These are phyloP conservation scores for Mimosa pudica DNA, from an alignment of 306 rosid species.

Conservation along the genomic window DNA sequence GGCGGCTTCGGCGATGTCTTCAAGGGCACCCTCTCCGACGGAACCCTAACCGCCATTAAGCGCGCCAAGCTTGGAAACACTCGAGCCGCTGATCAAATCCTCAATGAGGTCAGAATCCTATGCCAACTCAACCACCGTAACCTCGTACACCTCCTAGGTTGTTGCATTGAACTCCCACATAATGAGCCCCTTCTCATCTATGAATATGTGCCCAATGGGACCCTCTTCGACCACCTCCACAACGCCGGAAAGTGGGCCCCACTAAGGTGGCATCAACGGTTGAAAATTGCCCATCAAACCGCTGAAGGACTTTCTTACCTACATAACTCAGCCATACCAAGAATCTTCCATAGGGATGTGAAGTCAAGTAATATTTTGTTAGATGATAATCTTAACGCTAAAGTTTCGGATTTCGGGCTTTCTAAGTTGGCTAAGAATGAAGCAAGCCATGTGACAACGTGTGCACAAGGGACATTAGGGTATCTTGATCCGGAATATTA, in stretches of 20 bases:
- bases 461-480: constrained; percentile 53
- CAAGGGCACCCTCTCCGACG: constrained; percentile 47
- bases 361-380: constrained; percentile 54
- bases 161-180: constrained; percentile 44
- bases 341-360: constrained; percentile 51
- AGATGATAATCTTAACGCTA: constrained; percentile 42
- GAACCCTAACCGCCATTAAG: constrained; percentile 46
- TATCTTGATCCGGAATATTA: constrained; percentile 55
- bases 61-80: constrained; percentile 46
- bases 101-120: constrained; percentile 54
- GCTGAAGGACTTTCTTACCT: constrained; percentile 52
- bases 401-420: constrained; percentile 50
- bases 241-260: neutral
- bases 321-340: constrained; percentile 47
- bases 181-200: constrained; percentile 45
- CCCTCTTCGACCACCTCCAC: constrained; percentile 53
- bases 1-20: constrained; percentile 58
- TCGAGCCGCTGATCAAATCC: constrained; percentile 49
- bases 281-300: constrained; percentile 38
- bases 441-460: constrained; percentile 45
- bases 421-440: constrained; percentile 46
- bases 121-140: constrained; percentile 58
- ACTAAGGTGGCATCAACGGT: constrained; percentile 42
- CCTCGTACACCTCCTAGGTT: constrained; percentile 49
- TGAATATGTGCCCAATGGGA: constrained; percentile 49